Evolutionary conservation across 306 rosid species (phyloP).

Genomic region (Dryas alaskensis): DNA sequence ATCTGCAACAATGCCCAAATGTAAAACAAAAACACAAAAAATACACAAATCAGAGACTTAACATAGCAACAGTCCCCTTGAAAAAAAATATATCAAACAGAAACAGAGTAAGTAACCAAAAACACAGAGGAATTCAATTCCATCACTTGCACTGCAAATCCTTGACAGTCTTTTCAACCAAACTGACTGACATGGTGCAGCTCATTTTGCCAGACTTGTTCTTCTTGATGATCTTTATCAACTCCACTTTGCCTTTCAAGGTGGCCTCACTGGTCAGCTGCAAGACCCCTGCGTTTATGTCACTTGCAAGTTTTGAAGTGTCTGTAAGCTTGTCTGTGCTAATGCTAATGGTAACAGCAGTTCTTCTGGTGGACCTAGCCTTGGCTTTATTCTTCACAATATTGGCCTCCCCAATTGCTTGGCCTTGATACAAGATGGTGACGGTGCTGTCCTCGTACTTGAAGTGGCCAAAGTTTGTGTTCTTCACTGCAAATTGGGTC

Average conservation of each 20-base stretch:
- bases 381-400: constrained; percentile 10
- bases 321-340: constrained; percentile 15
- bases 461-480: constrained; percentile 35
- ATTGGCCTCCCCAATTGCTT: constrained; percentile 18
- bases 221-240: constrained; percentile 32
- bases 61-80: neutral
- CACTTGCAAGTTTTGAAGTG: constrained; percentile 10
- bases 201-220: constrained; percentile 34
- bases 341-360: constrained; percentile 11
- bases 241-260: constrained; percentile 30
- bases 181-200: constrained; percentile 26
- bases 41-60: neutral
- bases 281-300: constrained; percentile 5
- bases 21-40: neutral
- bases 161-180: neutral
- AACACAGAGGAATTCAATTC: neutral
- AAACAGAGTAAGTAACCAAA: neutral
- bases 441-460: constrained; percentile 23
- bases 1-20: neutral
- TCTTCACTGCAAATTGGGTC: constrained; percentile 26
- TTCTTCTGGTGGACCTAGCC: constrained; percentile 23
- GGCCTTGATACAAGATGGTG: constrained; percentile 21
- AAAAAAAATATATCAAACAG: neutral
- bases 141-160: constrained; percentile 27
- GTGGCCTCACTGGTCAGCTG: constrained; percentile 28